These are phyloP conservation scores for Neofusicoccum laricinum DNA, from an alignment of 2,329 filamentous ascomycete species.

Conservation along the genomic window DNA sequence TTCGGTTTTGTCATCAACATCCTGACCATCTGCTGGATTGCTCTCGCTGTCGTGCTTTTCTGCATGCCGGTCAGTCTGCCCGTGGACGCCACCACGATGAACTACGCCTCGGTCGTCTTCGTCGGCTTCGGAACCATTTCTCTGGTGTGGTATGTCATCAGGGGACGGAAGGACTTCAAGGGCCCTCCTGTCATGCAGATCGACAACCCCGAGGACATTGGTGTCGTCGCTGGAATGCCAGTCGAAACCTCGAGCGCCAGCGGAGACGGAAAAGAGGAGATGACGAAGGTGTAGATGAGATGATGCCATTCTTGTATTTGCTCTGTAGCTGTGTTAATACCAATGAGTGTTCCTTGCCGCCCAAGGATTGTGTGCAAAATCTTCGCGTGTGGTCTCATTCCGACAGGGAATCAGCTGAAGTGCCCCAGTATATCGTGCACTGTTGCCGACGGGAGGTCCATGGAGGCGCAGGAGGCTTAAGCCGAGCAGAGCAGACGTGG, in stretches of 20 bases:
- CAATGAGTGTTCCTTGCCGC: neutral
- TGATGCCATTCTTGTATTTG: neutral
- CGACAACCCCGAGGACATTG: conserved; percentile 32
- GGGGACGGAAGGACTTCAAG: conserved; percentile 36
- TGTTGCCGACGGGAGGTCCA: neutral
- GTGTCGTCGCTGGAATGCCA: conserved; percentile 30
- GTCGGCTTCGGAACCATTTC: conserved; percentile 38
- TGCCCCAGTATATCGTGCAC: neutral
- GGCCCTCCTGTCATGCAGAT: conserved; percentile 37
- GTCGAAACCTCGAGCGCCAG: conserved; percentile 22
- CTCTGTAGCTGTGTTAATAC: conserved; percentile 3
- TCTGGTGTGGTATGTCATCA: conserved; percentile 35
- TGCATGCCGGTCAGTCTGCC: conserved; percentile 62
- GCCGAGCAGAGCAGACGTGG: neutral
- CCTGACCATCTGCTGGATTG: conserved; percentile 68
- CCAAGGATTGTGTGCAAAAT: neutral
- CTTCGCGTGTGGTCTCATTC: neutral
- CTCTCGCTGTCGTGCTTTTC: conserved; percentile 67
- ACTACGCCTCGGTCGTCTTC: conserved; percentile 43
- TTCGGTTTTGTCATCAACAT: conserved; percentile 69
- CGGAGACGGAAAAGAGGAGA: neutral
- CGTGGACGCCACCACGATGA: conserved; percentile 41
- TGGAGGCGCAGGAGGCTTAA: neutral
- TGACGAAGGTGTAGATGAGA: neutral
- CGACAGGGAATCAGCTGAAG: neutral